These are phyloP conservation scores for Penicillium lividum DNA, from an alignment of 495 filamentous ascomycete species.

Conservation along the genomic window DNA sequence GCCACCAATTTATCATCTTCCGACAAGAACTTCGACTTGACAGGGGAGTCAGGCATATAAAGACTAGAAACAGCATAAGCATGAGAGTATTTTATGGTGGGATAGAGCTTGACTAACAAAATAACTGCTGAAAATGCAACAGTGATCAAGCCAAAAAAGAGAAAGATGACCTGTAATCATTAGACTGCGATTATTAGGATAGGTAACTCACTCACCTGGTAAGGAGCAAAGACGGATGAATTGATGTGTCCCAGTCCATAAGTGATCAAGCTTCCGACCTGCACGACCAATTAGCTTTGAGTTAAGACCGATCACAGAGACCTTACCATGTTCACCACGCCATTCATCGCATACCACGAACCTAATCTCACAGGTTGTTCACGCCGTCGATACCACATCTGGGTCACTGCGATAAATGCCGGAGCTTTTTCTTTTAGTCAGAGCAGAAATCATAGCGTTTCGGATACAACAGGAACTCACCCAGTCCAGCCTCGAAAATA, in stretches of 20 bases:
- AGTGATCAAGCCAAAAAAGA: slow-evolving; percentile 56
- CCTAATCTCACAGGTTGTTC: slow-evolving; percentile 61
- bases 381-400: slow-evolving; percentile 63
- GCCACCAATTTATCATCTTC: slow-evolving; percentile 61
- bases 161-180: slow-evolving; percentile 49
- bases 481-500: slow-evolving; percentile 58
- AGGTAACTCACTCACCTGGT: slow-evolving; percentile 41
- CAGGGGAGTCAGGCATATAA: slow-evolving; percentile 61
- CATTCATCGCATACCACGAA: slow-evolving; percentile 64
- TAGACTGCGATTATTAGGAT: background rate
- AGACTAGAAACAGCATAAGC: slow-evolving; percentile 23
- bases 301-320: background rate
- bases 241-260: slow-evolving; percentile 63
- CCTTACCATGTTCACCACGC: slow-evolving; percentile 53
- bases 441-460: background rate
- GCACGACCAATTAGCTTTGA: background rate
- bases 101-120: slow-evolving; percentile 26
- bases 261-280: slow-evolving; percentile 52
- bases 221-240: slow-evolving; percentile 52
- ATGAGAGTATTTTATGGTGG: background rate
- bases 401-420: slow-evolving; percentile 59
- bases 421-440: slow-evolving; percentile 43
- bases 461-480: slow-evolving; percentile 23
- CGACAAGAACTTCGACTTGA: slow-evolving; percentile 58
- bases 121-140: slow-evolving; percentile 49